Percentiles rank a stretch among this genome's conserved stretches.
Conservation (phyloP, 148 eudicot genomes). For the Vaccinium macrocarpon region DNA sequence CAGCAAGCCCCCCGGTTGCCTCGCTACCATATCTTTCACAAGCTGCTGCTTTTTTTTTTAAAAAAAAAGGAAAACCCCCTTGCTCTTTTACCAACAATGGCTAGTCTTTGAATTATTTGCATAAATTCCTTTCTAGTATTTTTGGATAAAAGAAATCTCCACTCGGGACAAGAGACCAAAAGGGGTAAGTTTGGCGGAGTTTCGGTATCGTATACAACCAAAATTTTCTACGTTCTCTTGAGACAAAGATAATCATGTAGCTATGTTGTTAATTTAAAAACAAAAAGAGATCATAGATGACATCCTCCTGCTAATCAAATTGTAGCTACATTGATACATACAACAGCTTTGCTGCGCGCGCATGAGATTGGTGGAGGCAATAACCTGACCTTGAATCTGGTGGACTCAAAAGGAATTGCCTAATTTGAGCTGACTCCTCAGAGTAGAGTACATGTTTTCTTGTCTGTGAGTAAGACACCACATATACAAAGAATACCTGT, state of each 20-base stretch:
- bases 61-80: neutral
- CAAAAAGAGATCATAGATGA: neutral
- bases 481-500: neutral
- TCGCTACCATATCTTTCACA: neutral
- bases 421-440: neutral
- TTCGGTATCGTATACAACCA: neutral
- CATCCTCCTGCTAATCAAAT: neutral
- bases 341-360: neutral
- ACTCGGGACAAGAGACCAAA: neutral
- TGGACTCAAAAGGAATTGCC: neutral
- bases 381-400: neutral
- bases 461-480: neutral
- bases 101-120: neutral
- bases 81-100: neutral
- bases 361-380: neutral
- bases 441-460: neutral
- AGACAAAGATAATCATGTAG: neutral
- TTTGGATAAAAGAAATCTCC: neutral
- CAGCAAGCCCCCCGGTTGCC: too few relatives aligned
- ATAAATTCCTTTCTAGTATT: neutral
- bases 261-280: neutral
- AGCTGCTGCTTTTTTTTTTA: neutral
- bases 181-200: neutral
- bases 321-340: neutral
- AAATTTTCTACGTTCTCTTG: neutral